Evolutionary conservation across 2,329 filamentous ascomycete genomes (phyloP).

Genomic region (Neurospora sp.): DNA sequence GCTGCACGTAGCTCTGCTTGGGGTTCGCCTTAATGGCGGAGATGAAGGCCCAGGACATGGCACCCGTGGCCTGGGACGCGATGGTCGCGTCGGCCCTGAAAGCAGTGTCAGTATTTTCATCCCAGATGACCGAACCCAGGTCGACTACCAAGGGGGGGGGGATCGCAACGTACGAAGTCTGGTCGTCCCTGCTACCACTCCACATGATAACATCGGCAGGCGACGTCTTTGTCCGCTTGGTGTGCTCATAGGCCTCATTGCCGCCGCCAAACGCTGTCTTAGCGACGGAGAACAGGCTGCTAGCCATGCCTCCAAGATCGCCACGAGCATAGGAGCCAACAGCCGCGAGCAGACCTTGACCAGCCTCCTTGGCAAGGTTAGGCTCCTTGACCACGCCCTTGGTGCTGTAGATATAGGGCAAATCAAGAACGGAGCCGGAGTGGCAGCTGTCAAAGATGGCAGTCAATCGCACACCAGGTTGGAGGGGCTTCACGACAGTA

Average conservation of each 20-base stretch:
- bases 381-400: constrained; percentile 74
- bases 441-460: constrained; percentile 78
- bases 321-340: constrained; percentile 73
- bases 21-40: constrained; percentile 82
- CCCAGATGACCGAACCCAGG: neutral
- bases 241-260: constrained; percentile 67
- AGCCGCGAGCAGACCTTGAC: constrained; percentile 59
- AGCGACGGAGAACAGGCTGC: constrained; percentile 70
- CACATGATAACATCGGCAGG: constrained; percentile 96
- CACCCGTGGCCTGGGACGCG: constrained; percentile 78
- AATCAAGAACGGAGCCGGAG: constrained; percentile 65
- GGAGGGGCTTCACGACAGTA: constrained; percentile 66
- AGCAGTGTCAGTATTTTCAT: constrained; percentile 3
- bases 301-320: constrained; percentile 72
- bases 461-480: constrained; percentile 73
- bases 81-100: constrained; percentile 81
- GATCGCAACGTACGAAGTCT: constrained; percentile 63
- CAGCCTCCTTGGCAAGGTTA: constrained; percentile 71
- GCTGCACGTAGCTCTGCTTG: constrained; percentile 89
- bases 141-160: constrained; percentile 14
- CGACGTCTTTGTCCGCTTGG: constrained; percentile 81
- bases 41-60: constrained; percentile 98
- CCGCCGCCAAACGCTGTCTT: constrained; percentile 74
- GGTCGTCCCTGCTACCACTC: constrained; percentile 91
- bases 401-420: constrained; percentile 73